These are phyloP conservation scores for Teratosphaeria pseudoeucalypti DNA, from an alignment of 2,329 filamentous ascomycete species.

Conservation along the genomic window DNA sequence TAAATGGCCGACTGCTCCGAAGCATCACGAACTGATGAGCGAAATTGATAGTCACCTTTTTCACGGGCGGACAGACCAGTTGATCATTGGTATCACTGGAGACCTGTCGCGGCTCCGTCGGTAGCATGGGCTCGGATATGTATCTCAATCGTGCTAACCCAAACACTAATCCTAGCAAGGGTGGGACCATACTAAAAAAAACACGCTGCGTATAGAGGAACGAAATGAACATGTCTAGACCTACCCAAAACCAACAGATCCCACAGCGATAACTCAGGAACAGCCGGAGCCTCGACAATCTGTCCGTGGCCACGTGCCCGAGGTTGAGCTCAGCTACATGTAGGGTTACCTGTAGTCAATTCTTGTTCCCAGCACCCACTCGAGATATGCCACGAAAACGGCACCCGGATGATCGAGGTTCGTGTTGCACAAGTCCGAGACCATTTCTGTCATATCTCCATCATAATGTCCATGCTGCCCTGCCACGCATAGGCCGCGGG, in stretches of 20 bases:
- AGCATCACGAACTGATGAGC: too few species aligned
- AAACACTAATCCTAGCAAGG: not conserved
- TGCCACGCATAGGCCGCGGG: not conserved
- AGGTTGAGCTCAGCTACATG: too few species aligned
- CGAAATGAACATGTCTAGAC: too few species aligned
- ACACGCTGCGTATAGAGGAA: too few species aligned
- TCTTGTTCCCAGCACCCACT: not conserved
- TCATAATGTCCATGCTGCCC: not conserved
- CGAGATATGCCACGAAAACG: not conserved
- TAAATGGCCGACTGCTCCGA: too few species aligned
- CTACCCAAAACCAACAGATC: too few species aligned
- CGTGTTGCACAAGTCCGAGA: not conserved
- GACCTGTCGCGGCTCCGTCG: not conserved
- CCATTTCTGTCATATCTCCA: not conserved
- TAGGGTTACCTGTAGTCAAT: too few species aligned
- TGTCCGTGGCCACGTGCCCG: too few species aligned
- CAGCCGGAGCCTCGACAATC: too few species aligned
- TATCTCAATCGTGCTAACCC: not conserved
- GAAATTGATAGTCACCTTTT: too few species aligned
- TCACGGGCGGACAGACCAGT: not conserved
- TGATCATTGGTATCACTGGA: not conserved
- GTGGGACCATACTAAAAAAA: not conserved
- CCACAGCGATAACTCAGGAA: too few species aligned
- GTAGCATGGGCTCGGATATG: not conserved
- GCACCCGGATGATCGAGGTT: not conserved